Evolutionary conservation across 441 rosid genomes (phyloP).

Genomic region (Populus hybrid): DNA sequence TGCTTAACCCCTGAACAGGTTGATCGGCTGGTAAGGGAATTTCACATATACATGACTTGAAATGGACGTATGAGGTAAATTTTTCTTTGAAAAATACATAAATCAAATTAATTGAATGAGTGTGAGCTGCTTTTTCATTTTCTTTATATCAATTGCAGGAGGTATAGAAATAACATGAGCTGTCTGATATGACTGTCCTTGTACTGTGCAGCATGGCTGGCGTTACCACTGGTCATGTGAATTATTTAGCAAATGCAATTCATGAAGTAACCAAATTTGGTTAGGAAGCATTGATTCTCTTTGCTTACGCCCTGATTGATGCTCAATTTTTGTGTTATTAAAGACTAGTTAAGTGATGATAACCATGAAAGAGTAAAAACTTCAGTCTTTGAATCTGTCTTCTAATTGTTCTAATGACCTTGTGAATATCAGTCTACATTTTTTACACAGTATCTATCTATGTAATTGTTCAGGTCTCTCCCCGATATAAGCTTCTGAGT

Average conservation of each 20-base stretch:
- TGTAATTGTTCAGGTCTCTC: background rate
- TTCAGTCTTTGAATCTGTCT: background rate
- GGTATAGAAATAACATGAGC: background rate
- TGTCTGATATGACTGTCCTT: background rate
- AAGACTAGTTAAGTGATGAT: background rate
- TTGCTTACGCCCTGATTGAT: background rate
- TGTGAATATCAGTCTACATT: background rate
- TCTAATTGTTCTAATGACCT: background rate
- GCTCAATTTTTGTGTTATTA: background rate
- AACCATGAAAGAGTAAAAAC: background rate
- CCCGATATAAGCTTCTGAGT: background rate
- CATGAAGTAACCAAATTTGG: constrained; percentile 40
- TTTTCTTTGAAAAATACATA: background rate
- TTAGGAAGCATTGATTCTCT: constrained; percentile 17
- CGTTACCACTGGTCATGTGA: constrained; percentile 43
- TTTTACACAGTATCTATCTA: background rate
- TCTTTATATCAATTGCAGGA: background rate
- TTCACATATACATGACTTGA: constrained; percentile 48
- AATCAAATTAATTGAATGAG: background rate
- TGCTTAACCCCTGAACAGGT: constrained; percentile 44
- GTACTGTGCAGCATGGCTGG: constrained; percentile 52
- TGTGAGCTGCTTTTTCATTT: background rate
- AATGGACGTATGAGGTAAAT: constrained; percentile 63
- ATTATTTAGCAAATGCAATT: constrained; percentile 50
- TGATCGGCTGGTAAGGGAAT: constrained; percentile 37